Percentiles rank a stretch among this genome's conserved stretches.
phyloP scores from a whole-genome alignment of 2,329 filamentous ascomycete species.

The Elsinoe batatas region DNA sequence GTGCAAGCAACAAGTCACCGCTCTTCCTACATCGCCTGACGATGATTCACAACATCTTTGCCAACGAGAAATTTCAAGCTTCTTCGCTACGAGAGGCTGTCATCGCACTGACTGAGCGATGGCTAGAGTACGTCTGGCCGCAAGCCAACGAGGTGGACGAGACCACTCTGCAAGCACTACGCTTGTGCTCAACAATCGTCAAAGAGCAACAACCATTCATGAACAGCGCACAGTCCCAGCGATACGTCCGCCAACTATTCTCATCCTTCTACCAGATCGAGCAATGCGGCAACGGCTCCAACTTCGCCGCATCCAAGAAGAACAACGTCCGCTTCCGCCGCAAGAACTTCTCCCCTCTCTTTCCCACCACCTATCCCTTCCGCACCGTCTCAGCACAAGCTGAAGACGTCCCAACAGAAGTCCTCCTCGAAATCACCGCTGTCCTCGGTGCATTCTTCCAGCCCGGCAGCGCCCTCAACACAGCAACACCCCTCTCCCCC shows the following conservation, averaged over 20 bases:
- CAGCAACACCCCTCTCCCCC: background rate
- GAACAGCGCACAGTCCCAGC: slow-evolving; percentile 11
- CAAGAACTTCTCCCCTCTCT: slow-evolving; percentile 63
- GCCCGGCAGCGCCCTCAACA: background rate
- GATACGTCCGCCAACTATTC: slow-evolving; percentile 14
- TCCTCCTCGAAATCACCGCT: slow-evolving; percentile 77
- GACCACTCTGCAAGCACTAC: slow-evolving; percentile 86
- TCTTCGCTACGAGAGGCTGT: background rate
- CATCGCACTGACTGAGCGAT: slow-evolving; percentile 35
- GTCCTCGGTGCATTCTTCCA: slow-evolving; percentile 74
- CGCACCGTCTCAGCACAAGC: slow-evolving; percentile 57
- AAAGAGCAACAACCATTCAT: slow-evolving; percentile 54
- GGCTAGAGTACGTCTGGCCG: slow-evolving; percentile 93
- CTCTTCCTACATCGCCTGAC: slow-evolving; percentile 13
- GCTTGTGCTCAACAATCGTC: slow-evolving; percentile 84
- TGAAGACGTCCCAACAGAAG: slow-evolving; percentile 53
- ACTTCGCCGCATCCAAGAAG: slow-evolving; percentile 7
- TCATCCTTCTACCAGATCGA: slow-evolving; percentile 14
- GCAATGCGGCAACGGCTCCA: background rate
- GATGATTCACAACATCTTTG: slow-evolving; percentile 55
- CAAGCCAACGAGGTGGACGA: slow-evolving; percentile 61
- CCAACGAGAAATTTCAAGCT: slow-evolving; percentile 3
- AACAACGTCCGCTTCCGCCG: slow-evolving; percentile 3
- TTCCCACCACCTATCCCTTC: slow-evolving; percentile 85
- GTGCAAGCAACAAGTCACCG: slow-evolving; percentile 11